Percentiles rank a stretch among this genome's conserved stretches.
Conservation (phyloP, 1,139 yeast genomes). For the Kluyveromyces sp. region DNA sequence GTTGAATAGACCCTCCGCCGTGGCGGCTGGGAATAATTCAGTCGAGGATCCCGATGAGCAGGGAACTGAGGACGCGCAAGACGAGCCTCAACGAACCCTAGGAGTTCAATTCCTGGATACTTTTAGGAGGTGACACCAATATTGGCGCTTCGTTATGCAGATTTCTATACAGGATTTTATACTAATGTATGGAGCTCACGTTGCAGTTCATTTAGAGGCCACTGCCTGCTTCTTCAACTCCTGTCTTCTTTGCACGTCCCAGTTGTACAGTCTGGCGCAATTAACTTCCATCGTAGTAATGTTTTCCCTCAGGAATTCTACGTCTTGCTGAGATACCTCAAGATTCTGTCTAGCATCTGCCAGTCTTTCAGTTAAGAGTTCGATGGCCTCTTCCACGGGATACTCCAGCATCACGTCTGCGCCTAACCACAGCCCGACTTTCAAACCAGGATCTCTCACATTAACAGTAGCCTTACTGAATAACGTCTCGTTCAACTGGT, state of each 20-base stretch:
- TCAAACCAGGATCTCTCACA: slow-evolving; percentile 38
- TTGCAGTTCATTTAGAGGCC: slow-evolving; percentile 31
- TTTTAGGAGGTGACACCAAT: slow-evolving; percentile 19
- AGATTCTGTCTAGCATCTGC: slow-evolving; percentile 55
- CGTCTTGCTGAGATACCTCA: slow-evolving; percentile 64
- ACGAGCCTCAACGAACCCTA: slow-evolving; percentile 30
- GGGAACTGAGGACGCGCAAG: slow-evolving; percentile 16
- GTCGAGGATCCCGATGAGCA: slow-evolving; percentile 16
- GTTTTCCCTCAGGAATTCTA: slow-evolving; percentile 82
- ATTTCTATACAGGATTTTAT: background rate
- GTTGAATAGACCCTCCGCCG: background rate
- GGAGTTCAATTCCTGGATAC: slow-evolving; percentile 31
- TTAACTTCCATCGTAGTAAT: slow-evolving; percentile 98
- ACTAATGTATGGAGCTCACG: background rate
- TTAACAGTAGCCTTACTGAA: slow-evolving; percentile 73
- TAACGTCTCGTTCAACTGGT: slow-evolving; percentile 87
- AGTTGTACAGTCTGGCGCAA: slow-evolving; percentile 88
- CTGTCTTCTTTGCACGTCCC: slow-evolving; percentile 86
- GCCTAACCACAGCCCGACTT: slow-evolving; percentile 88
- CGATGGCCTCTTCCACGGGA: slow-evolving; percentile 80
- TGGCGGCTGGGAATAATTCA: slow-evolving; percentile 4
- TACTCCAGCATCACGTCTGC: slow-evolving; percentile 97
- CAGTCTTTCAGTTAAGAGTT: slow-evolving; percentile 57
- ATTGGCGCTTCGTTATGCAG: background rate
- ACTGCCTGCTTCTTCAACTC: slow-evolving; percentile 36